Evolutionary conservation across 2,329 filamentous ascomycete genomes (phyloP).

Genomic region (Dryadomyces sulphureus): DNA sequence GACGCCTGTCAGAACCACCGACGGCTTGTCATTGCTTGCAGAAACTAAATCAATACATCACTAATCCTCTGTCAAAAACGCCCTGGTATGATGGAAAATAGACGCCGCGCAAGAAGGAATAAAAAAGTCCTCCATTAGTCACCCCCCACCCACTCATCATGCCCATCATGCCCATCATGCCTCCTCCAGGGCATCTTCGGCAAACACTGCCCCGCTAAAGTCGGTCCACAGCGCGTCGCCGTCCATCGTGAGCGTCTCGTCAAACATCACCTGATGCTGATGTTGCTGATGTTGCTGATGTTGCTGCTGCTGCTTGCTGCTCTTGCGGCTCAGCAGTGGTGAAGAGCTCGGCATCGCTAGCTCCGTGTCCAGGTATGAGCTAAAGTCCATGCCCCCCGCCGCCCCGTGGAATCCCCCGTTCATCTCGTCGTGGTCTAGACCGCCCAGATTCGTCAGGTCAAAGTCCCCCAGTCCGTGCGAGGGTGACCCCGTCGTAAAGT

Average conservation of each 20-base stretch:
- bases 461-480: constrained; percentile 25
- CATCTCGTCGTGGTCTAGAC: constrained; percentile 22
- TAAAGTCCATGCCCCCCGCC: constrained; percentile 28
- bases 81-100: background rate
- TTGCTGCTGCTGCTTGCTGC: background rate
- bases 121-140: background rate
- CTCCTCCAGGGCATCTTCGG: constrained; percentile 1
- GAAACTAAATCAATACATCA: too few species aligned
- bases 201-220: constrained; percentile 6
- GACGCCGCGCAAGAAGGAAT: background rate
- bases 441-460: constrained; percentile 25
- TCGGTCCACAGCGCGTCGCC: constrained; percentile 13
- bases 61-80: background rate
- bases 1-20: too few species aligned
- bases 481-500: constrained; percentile 25
- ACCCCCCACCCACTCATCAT: background rate
- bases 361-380: constrained; percentile 31
- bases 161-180: background rate
- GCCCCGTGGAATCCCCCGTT: constrained; percentile 12
- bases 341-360: constrained; percentile 33
- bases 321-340: constrained; percentile 18
- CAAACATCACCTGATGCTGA: constrained; percentile 12
- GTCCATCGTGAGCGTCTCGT: constrained; percentile 9
- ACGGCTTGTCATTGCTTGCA: too few species aligned
- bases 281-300: background rate